A percentile compares a stretch with the other conserved stretches of the same genome.
These are phyloP conservation scores for Didymella sp. DNA, from an alignment of 2,329 filamentous ascomycete genomes.

Conservation along the genomic window DNA sequence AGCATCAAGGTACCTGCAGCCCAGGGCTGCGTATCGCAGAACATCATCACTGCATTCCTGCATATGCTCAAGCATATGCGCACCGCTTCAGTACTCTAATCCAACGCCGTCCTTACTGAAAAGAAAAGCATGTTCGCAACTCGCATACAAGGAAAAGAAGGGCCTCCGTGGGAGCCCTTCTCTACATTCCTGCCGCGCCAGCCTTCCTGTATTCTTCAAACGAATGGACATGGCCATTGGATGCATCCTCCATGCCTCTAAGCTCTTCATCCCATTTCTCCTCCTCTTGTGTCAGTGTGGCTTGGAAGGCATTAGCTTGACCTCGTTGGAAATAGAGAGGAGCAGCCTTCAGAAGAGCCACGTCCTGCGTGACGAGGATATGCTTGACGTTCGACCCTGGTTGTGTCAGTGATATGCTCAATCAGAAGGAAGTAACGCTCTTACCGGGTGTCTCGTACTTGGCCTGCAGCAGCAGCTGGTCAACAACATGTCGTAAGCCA, in stretches of 20 bases:
- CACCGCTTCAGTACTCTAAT: not conserved
- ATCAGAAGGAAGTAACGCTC: slow-evolving; percentile 1
- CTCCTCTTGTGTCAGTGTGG: slow-evolving; percentile 53
- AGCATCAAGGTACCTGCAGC: slow-evolving; percentile 6
- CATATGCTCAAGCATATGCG: slow-evolving; percentile 1
- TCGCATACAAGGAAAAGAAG: not conserved
- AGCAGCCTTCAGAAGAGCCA: slow-evolving; percentile 51
- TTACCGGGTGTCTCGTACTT: slow-evolving; percentile 58
- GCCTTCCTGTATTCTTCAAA: slow-evolving; percentile 59
- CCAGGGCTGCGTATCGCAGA: not conserved
- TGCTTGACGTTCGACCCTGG: slow-evolving; percentile 53
- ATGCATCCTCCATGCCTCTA: slow-evolving; percentile 36
- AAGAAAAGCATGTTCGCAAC: not conserved
- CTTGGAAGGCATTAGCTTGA: slow-evolving; percentile 50
- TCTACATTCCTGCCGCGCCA: slow-evolving; percentile 38
- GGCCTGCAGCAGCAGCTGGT: slow-evolving; percentile 54
- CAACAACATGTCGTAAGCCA: slow-evolving; percentile 57
- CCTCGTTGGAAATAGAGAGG: slow-evolving; percentile 55
- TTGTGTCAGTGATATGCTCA: slow-evolving; percentile 15
- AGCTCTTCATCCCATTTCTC: slow-evolving; percentile 55
- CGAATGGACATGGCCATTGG: slow-evolving; percentile 36
- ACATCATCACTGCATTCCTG: not conserved
- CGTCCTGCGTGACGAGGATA: slow-evolving; percentile 56
- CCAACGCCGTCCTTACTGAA: not conserved
- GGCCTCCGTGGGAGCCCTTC: not conserved